These are phyloP conservation scores for Citrus maxima DNA, from an alignment of 345 rosid species.

Conservation along the genomic window DNA sequence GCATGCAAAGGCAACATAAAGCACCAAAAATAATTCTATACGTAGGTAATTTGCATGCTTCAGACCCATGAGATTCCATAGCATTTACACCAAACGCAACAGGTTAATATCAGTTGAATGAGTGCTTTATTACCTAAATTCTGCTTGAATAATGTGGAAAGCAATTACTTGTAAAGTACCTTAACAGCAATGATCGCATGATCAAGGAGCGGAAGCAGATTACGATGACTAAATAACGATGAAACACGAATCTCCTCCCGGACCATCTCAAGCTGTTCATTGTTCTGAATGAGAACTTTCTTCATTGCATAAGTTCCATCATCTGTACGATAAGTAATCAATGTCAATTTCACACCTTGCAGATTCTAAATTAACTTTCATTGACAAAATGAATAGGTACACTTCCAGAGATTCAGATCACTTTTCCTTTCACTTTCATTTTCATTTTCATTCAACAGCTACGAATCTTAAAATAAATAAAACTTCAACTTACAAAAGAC, in stretches of 20 bases:
- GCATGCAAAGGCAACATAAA: neutral
- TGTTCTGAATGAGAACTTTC: constrained; percentile 90
- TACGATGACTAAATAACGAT: constrained; percentile 78
- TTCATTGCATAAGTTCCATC: constrained; percentile 96
- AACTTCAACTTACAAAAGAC: neutral
- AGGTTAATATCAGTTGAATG: neutral
- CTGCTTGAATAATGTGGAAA: neutral
- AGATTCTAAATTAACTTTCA: too few relatives aligned
- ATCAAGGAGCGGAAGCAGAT: constrained; percentile 95
- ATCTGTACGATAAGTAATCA: constrained; percentile 37
- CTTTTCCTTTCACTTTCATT: neutral
- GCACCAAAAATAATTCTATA: neutral
- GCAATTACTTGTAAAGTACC: constrained; percentile 35
- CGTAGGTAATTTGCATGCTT: neutral
- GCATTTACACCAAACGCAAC: neutral
- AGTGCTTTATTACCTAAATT: neutral
- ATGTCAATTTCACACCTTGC: neutral
- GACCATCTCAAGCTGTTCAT: constrained; percentile 84
- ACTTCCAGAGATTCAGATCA: neutral
- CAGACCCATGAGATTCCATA: neutral
- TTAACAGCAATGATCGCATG: constrained; percentile 86
- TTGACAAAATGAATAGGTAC: neutral
- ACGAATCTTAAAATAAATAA: neutral
- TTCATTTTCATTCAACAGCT: neutral
- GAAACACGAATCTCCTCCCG: constrained; percentile 93